Percentiles rank a stretch among this genome's conserved stretches.
phyloP scores from a whole-genome alignment of 1,139 yeast genomes.

The Hemisphaericaspora xylanilytica region DNA sequence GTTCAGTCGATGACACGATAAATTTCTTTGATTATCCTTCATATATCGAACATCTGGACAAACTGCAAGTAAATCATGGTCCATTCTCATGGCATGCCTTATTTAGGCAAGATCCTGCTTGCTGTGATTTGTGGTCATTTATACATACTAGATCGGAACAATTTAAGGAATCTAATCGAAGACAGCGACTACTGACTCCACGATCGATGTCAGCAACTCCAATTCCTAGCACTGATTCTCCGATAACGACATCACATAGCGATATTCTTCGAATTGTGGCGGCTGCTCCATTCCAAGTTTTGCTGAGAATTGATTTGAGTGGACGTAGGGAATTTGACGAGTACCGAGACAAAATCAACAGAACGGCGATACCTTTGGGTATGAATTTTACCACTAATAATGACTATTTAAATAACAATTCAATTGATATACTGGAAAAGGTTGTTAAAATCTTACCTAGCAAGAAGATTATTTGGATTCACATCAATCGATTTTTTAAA shows the following conservation, averaged over 20 bases:
- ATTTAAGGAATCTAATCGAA: neutral
- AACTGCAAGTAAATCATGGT: slow-evolving; percentile 28
- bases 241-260: neutral
- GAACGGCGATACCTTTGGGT: slow-evolving; percentile 19
- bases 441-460: slow-evolving; percentile 38
- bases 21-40: slow-evolving; percentile 30
- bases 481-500: slow-evolving; percentile 42
- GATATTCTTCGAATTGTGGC: slow-evolving; percentile 2
- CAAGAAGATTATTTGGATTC: slow-evolving; percentile 39
- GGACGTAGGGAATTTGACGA: slow-evolving; percentile 6
- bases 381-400: slow-evolving; percentile 17
- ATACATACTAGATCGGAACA: slow-evolving; percentile 6
- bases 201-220: neutral
- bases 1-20: slow-evolving; percentile 21
- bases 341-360: slow-evolving; percentile 11
- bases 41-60: slow-evolving; percentile 19
- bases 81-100: slow-evolving; percentile 40
- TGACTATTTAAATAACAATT: slow-evolving; percentile 25
- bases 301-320: slow-evolving; percentile 13
- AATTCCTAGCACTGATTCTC: no score
- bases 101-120: slow-evolving; percentile 29
- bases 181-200: neutral
- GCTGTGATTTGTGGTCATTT: slow-evolving; percentile 18
- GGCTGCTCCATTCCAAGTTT: slow-evolving; percentile 17
- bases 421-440: slow-evolving; percentile 26